Percentiles rank a stretch among this genome's conserved stretches.
Conservation (phyloP, 352 stramenopile species). For the Aphanomyces euteiches region DNA sequence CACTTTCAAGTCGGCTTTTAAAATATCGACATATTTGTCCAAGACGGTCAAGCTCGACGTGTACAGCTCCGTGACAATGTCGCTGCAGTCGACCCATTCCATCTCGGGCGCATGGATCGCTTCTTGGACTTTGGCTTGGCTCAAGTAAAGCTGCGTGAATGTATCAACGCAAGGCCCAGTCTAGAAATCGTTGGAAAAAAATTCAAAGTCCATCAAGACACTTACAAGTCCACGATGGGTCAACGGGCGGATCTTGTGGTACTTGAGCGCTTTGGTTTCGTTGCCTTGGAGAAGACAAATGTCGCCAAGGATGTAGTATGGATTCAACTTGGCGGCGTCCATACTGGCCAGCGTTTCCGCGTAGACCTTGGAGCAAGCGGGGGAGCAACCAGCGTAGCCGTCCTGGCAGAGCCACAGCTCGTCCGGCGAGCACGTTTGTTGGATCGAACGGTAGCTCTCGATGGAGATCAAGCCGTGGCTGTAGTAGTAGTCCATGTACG, state of each 20-base stretch:
- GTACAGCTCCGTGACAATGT: constrained; percentile 52
- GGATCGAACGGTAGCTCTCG: constrained; percentile 52
- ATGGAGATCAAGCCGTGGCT: constrained; percentile 69
- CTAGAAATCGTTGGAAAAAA: background rate
- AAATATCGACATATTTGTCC: constrained; percentile 57
- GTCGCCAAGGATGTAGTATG: constrained; percentile 81
- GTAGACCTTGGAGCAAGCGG: constrained; percentile 42
- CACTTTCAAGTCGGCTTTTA: constrained; percentile 40
- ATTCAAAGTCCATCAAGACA: too few relatives aligned
- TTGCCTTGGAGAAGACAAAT: constrained; percentile 55
- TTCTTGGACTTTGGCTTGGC: constrained; percentile 48
- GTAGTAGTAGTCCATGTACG: constrained; percentile 46
- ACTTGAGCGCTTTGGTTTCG: constrained; percentile 43
- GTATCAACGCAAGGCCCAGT: constrained; percentile 52
- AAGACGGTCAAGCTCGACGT: constrained; percentile 48
- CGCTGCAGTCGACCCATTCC: constrained; percentile 61
- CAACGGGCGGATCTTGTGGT: constrained; percentile 6
- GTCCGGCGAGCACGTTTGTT: constrained; percentile 47
- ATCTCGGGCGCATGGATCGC: constrained; percentile 52
- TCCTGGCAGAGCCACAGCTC: constrained; percentile 10
- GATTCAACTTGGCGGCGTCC: constrained; percentile 51
- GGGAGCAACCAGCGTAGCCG: constrained; percentile 37
- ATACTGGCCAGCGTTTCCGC: constrained; percentile 41
- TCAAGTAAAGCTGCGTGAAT: constrained; percentile 44
- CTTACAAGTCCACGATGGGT: constrained; percentile 47